phyloP scores from a whole-genome alignment of 345 rosid species.

The Pugionium cornutum region DNA sequence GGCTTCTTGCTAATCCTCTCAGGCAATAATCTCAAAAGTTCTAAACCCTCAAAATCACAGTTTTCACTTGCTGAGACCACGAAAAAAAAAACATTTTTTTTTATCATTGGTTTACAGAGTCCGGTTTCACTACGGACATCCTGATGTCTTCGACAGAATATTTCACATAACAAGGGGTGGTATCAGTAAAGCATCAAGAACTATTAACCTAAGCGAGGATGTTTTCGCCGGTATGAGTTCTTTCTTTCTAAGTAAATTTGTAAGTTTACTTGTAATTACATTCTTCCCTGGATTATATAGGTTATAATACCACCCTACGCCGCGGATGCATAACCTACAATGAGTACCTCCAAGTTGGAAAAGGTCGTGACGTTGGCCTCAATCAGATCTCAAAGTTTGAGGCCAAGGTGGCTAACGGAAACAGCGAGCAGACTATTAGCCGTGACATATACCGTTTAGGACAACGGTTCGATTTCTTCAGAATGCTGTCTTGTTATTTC shows the following conservation, averaged over 20 bases:
- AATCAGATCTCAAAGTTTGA: conserved; percentile 96
- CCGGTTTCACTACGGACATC: conserved; percentile 96
- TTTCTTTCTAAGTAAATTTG: conserved; percentile 10
- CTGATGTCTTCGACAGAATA: conserved; percentile 89
- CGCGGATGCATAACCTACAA: conserved; percentile 82
- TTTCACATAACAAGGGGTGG: conserved; percentile 99
- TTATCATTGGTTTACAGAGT: conserved; percentile 54
- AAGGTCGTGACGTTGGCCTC: conserved; percentile 98
- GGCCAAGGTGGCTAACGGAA: conserved; percentile 96
- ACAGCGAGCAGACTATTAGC: conserved; percentile 91
- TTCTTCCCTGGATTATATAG: conserved; percentile 44
- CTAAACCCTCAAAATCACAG: conserved; percentile 6
- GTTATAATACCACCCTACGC: conserved; percentile 76
- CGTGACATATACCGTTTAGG: conserved; percentile 93
- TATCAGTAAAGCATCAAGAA: conserved; percentile 94
- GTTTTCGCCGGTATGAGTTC: conserved; percentile 75
- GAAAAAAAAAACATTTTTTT: background rate
- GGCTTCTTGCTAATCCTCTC: conserved; percentile 93
- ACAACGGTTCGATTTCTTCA: conserved; percentile 84
- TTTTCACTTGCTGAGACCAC: conserved; percentile 16
- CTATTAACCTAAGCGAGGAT: conserved; percentile 91
- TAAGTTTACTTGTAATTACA: conserved; percentile 27
- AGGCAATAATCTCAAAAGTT: conserved; percentile 45
- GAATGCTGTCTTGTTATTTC: conserved; percentile 94
- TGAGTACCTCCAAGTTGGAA: conserved; percentile 94